Evolutionary conservation across 768 basidiomycete species (phyloP).

Genomic region (Saitozyma sp.): DNA sequence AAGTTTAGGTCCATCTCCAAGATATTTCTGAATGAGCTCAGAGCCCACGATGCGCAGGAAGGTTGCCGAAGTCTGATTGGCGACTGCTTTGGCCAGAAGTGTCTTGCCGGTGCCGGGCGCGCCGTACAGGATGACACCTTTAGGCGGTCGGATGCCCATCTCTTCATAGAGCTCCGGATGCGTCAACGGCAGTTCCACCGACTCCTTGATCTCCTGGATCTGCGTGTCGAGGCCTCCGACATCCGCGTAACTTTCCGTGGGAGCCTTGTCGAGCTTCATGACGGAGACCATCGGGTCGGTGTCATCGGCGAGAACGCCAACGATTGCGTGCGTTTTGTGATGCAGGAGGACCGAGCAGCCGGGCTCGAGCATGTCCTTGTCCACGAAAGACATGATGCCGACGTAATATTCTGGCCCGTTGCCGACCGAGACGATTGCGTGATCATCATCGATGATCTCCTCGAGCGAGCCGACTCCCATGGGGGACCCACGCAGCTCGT

Average conservation of each 20-base stretch:
- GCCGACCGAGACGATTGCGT: constrained; percentile 90
- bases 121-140: constrained; percentile 98
- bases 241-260: constrained; percentile 97
- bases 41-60: constrained; percentile 97
- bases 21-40: constrained; percentile 98
- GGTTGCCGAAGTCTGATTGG: constrained; percentile 96
- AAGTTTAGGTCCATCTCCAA: constrained; percentile 97
- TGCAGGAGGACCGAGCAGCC: constrained; percentile 92
- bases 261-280: constrained; percentile 99
- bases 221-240: constrained; percentile 95
- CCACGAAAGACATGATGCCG: constrained; percentile 94
- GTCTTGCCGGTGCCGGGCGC: constrained; percentile 99
- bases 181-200: constrained; percentile 93
- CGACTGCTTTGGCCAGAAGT: constrained; percentile 92
- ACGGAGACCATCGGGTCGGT: constrained; percentile 93
- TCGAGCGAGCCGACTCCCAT: constrained; percentile 99
- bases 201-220: constrained; percentile 99
- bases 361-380: constrained; percentile 96
- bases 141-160: constrained; percentile 99
- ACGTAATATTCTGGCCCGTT: constrained; percentile 97
- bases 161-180: constrained; percentile 99
- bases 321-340: constrained; percentile 91
- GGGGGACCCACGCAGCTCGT: constrained; percentile 89
- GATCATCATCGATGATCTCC: constrained; percentile 65
- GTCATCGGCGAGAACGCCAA: constrained; percentile 94